phyloP scores from a whole-genome alignment of 345 rosid genomes.

The Camelina hispida region DNA sequence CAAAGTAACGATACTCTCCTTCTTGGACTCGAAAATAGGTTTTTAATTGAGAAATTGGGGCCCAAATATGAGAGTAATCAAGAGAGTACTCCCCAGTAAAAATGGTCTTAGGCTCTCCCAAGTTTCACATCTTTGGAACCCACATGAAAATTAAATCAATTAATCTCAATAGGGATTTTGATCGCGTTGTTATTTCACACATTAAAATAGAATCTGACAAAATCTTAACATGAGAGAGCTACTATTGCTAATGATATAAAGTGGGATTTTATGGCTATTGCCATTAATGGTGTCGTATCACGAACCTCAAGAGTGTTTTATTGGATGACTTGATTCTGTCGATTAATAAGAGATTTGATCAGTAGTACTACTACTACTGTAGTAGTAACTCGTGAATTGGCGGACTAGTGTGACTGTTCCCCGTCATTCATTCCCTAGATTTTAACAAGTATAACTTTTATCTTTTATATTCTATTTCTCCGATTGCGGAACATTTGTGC shows the following conservation, averaged over 20 bases:
- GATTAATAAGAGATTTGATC: neutral
- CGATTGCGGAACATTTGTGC: neutral
- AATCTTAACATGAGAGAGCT: constrained; percentile 4
- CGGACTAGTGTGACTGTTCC: neutral
- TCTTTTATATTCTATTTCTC: neutral
- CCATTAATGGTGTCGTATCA: constrained; percentile 28
- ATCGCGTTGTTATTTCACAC: constrained; percentile 4
- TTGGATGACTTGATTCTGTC: constrained; percentile 19
- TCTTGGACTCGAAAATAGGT: no score
- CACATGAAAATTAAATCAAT: constrained; percentile 6
- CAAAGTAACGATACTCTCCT: no score
- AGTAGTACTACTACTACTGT: no score
- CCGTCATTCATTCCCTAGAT: neutral
- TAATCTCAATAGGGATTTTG: neutral
- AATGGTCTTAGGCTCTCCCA: constrained; percentile 9
- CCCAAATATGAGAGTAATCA: no score
- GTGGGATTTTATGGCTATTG: constrained; percentile 9
- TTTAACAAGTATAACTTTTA: neutral
- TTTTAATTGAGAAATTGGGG: no score
- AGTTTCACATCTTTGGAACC: neutral
- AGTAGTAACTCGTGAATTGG: neutral
- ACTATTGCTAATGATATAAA: constrained; percentile 9
- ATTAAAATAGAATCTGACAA: constrained; percentile 25
- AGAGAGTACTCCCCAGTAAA: no score
- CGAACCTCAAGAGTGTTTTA: constrained; percentile 29